These are phyloP conservation scores for Rosellinia necatrix DNA, from an alignment of 2,329 filamentous ascomycete species.

Conservation along the genomic window DNA sequence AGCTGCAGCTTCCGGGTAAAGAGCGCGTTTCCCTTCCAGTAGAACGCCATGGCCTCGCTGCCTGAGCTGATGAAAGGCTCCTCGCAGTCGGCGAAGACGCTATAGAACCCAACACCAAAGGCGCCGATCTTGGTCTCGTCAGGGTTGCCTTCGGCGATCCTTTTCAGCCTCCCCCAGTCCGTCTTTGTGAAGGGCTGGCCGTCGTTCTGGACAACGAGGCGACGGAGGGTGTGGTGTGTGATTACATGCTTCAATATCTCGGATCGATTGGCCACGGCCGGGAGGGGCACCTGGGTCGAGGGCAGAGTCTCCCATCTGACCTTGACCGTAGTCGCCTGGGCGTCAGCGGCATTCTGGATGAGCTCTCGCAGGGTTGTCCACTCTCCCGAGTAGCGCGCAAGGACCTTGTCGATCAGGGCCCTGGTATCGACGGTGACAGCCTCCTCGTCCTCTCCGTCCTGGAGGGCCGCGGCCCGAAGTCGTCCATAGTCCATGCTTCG, in stretches of 20 bases:
- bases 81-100: constrained; percentile 96
- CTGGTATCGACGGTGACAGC: constrained; percentile 97
- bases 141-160: constrained; percentile 98
- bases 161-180: constrained; percentile 91
- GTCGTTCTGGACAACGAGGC: constrained; percentile 91
- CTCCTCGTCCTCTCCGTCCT: constrained; percentile 87
- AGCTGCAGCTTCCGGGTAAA: constrained; percentile 87
- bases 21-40: constrained; percentile 98
- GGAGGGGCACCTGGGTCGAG: constrained; percentile 76
- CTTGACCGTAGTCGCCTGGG: constrained; percentile 84
- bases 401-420: constrained; percentile 95
- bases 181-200: constrained; percentile 85
- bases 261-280: constrained; percentile 66
- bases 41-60: constrained; percentile 93
- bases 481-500: constrained; percentile 70
- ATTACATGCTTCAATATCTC: constrained; percentile 81
- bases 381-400: constrained; percentile 95
- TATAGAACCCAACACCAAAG: constrained; percentile 98
- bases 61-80: constrained; percentile 96
- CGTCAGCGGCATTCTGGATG: constrained; percentile 98
- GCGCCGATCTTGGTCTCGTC: constrained; percentile 99
- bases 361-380: constrained; percentile 90
- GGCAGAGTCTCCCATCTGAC: constrained; percentile 92
- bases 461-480: constrained; percentile 85
- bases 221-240: constrained; percentile 81